These are phyloP conservation scores for Pseudoturritis turrita DNA, from an alignment of 345 rosid species.

Conservation along the genomic window DNA sequence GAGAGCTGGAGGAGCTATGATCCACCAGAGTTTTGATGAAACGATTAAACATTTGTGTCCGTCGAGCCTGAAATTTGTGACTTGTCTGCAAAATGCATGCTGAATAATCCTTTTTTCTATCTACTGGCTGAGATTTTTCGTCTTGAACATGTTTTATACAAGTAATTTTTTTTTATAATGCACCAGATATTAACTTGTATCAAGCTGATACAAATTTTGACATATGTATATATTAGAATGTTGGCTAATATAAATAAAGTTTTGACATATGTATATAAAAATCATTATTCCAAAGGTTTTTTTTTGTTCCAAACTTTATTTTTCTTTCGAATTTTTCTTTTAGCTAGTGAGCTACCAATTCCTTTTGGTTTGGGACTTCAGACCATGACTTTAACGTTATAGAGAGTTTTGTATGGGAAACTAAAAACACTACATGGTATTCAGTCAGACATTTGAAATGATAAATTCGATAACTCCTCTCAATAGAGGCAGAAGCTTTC, in stretches of 20 bases:
- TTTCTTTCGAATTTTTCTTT: too few species aligned
- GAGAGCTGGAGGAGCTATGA: slow-evolving; percentile 18
- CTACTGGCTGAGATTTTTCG: slow-evolving; percentile 23
- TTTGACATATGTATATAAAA: too few species aligned
- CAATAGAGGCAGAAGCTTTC: not conserved
- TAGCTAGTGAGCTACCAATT: not conserved
- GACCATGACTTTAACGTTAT: not conserved
- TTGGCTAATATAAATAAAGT: too few species aligned
- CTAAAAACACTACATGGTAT: not conserved
- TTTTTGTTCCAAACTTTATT: too few species aligned
- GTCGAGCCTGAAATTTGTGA: not conserved
- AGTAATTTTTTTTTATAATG: too few species aligned
- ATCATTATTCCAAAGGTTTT: too few species aligned
- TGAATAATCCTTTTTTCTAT: slow-evolving; percentile 12
- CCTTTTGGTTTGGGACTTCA: not conserved
- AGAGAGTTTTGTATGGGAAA: not conserved
- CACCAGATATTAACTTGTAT: too few species aligned
- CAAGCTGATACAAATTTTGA: too few species aligned
- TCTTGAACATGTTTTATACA: not conserved
- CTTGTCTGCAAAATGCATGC: slow-evolving; percentile 21
- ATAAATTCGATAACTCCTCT: not conserved
- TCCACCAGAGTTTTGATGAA: slow-evolving; percentile 18
- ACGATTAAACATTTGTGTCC: slow-evolving; percentile 14
- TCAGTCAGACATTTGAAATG: too few species aligned
- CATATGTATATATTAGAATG: too few species aligned